Percentiles rank a stretch among this genome's conserved stretches.
Conservation (phyloP, 2,329 filamentous ascomycete species). For the Sclerotinia trifoliorum region DNA sequence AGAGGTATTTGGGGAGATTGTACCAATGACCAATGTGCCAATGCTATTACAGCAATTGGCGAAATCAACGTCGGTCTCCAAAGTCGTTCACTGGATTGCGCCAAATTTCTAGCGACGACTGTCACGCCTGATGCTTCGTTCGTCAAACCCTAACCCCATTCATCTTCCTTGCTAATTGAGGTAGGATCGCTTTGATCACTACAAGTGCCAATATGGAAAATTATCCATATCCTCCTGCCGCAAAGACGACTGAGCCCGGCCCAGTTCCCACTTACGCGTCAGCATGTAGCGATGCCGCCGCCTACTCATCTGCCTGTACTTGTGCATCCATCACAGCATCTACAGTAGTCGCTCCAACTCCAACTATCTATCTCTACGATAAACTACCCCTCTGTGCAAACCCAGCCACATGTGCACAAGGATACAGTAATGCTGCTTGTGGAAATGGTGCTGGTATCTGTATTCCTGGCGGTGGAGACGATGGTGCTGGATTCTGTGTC, state of each 20-base stretch:
- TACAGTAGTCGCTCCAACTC: neutral
- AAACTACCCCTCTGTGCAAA: conserved; percentile 13
- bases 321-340: conserved; percentile 6
- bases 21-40: conserved; percentile 13
- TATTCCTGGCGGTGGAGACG: neutral
- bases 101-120: neutral
- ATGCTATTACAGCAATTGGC: conserved; percentile 17
- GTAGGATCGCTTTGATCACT: conserved; percentile 6
- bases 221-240: neutral
- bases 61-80: conserved; percentile 14
- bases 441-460: conserved; percentile 15
- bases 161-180: neutral
- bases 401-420: conserved; percentile 4
- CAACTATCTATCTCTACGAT: conserved; percentile 15
- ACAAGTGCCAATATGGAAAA: conserved; percentile 15
- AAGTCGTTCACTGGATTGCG: conserved; percentile 21
- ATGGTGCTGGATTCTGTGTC: conserved; percentile 15
- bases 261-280: conserved; percentile 19
- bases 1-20: conserved; percentile 6
- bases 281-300: conserved; percentile 4
- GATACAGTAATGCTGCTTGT: neutral
- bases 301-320: conserved; percentile 19
- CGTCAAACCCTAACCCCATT: neutral
- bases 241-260: neutral
- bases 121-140: conserved; percentile 21